These are phyloP conservation scores for Pelargonium cotyledonis DNA, from an alignment of 441 rosid genomes.

Conservation along the genomic window DNA sequence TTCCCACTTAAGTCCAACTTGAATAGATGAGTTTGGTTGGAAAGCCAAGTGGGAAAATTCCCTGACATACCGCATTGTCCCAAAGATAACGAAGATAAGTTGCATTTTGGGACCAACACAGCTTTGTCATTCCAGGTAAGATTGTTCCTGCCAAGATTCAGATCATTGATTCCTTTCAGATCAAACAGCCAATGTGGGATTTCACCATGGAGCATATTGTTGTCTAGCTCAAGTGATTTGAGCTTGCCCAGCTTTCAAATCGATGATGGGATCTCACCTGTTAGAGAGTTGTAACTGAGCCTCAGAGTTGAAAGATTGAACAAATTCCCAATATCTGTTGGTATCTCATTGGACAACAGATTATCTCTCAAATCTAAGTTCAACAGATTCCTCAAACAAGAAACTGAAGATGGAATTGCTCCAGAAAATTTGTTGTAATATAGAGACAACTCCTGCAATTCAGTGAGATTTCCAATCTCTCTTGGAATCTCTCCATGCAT, in stretches of 20 bases:
- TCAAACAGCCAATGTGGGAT: constrained; percentile 34
- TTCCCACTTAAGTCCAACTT: too few species aligned
- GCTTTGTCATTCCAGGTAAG: constrained; percentile 25
- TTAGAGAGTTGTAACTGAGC: constrained; percentile 25
- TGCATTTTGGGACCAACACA: too few species aligned
- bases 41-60: too few species aligned
- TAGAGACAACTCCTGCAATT: constrained; percentile 23
- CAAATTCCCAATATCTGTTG: constrained; percentile 26
- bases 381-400: constrained; percentile 17
- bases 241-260: constrained; percentile 21
- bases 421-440: constrained; percentile 19
- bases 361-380: constrained; percentile 26
- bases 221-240: constrained; percentile 21
- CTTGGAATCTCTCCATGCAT: constrained; percentile 23
- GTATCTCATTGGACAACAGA: constrained; percentile 26
- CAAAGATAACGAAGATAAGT: constrained; percentile 21
- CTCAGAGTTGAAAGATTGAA: constrained; percentile 21
- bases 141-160: constrained; percentile 29
- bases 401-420: constrained; percentile 22
- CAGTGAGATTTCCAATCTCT: constrained; percentile 27
- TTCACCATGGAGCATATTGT: constrained; percentile 23
- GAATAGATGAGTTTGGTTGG: too few species aligned
- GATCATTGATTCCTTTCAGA: constrained; percentile 19
- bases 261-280: constrained; percentile 26
- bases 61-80: too few species aligned